phyloP scores from a whole-genome alignment of 352 stramenopile genomes.

The Phytophthora agathidicida region DNA sequence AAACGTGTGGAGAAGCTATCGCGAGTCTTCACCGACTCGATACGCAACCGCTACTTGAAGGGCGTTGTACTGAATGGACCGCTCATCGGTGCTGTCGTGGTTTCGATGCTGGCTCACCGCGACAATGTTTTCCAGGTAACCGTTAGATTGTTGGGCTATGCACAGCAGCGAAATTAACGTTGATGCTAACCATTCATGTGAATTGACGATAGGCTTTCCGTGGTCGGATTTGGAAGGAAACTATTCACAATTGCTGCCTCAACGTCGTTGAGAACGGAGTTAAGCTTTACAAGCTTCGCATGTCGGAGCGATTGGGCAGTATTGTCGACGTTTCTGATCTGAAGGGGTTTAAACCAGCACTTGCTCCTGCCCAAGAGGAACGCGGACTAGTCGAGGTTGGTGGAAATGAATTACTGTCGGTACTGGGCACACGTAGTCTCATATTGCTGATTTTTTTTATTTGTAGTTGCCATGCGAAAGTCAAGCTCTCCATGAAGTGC shows the following conservation, averaged over 20 bases:
- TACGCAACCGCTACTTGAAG: constrained; percentile 72
- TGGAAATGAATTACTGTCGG: neutral
- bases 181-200: neutral
- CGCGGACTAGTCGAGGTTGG: constrained; percentile 49
- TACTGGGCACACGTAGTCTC: neutral
- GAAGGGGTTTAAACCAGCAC: constrained; percentile 53
- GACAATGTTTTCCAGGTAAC: constrained; percentile 72
- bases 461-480: constrained; percentile 71
- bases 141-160: neutral
- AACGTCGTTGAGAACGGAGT: constrained; percentile 81
- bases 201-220: constrained; percentile 53
- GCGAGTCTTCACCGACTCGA: constrained; percentile 59
- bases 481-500: constrained; percentile 49
- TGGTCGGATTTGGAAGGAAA: constrained; percentile 75
- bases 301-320: constrained; percentile 64
- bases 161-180: neutral
- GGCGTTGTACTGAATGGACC: constrained; percentile 74
- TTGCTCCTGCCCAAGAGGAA: constrained; percentile 30
- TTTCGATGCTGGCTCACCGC: constrained; percentile 76
- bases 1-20: constrained; percentile 75
- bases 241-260: constrained; percentile 82
- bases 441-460: constrained; percentile 2
- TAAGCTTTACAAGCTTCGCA: constrained; percentile 81
- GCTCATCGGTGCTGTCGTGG: constrained; percentile 69
- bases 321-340: constrained; percentile 82